Evolutionary conservation across 805 yeast genomes (phyloP).

Genomic region (Saturnispora silvae): DNA sequence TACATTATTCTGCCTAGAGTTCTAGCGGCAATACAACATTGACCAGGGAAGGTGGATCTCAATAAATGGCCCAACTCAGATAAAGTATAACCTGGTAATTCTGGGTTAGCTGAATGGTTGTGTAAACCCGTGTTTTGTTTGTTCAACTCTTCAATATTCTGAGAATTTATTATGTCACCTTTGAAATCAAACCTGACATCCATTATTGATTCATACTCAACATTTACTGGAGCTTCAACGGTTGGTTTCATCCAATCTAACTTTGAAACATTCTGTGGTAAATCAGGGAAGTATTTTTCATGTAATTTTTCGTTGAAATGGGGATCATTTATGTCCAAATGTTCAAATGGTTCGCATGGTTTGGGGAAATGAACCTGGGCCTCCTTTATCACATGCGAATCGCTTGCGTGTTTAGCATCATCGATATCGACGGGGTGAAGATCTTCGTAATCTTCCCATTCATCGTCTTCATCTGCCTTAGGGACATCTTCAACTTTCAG

Average conservation of each 20-base stretch:
- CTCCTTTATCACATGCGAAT: constrained; percentile 27
- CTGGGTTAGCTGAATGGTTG: constrained; percentile 85
- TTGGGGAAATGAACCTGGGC: constrained; percentile 52
- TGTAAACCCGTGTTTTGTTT: constrained; percentile 52
- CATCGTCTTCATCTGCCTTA: constrained; percentile 40
- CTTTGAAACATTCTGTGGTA: constrained; percentile 72
- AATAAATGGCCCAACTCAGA: constrained; percentile 71
- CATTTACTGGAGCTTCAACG: constrained; percentile 33
- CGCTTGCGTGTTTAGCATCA: constrained; percentile 28
- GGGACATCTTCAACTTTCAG: constrained; percentile 7
- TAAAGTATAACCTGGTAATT: constrained; percentile 85
- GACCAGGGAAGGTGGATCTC: constrained; percentile 73
- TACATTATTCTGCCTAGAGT: constrained; percentile 80
- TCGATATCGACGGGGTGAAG: constrained; percentile 34
- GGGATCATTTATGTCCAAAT: constrained; percentile 59
- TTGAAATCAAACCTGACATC: constrained; percentile 82
- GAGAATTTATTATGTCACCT: constrained; percentile 55
- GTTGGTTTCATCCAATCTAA: constrained; percentile 83
- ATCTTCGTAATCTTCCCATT: constrained; percentile 17
- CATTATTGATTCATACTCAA: constrained; percentile 42
- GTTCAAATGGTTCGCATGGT: constrained; percentile 30
- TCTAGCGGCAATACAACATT: constrained; percentile 76
- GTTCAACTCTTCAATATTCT: constrained; percentile 14
- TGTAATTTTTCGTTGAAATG: constrained; percentile 70
- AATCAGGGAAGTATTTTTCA: constrained; percentile 78